These are phyloP conservation scores for Penicillium expansum DNA, from an alignment of 2,329 filamentous ascomycete species.

Conservation along the genomic window DNA sequence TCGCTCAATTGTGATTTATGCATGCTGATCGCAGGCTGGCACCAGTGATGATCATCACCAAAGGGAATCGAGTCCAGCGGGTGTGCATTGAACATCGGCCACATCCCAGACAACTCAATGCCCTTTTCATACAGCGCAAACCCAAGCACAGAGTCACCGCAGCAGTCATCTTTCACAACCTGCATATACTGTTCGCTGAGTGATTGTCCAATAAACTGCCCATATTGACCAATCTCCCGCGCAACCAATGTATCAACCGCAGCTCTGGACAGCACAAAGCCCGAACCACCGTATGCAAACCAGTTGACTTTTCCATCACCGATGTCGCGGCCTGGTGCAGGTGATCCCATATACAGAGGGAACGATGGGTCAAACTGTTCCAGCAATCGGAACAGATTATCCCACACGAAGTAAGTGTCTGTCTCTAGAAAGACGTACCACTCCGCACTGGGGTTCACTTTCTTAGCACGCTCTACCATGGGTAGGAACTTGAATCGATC, in stretches of 20 bases:
- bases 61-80: constrained; percentile 52
- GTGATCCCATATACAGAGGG: constrained; percentile 52
- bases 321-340: constrained; percentile 39
- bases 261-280: constrained; percentile 48
- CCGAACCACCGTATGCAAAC: constrained; percentile 53
- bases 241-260: constrained; percentile 45
- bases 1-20: constrained; percentile 50
- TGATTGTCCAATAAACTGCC: constrained; percentile 43
- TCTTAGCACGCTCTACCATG: constrained; percentile 53
- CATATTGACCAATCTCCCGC: constrained; percentile 15
- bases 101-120: constrained; percentile 48
- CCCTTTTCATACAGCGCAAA: constrained; percentile 48
- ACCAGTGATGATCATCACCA: constrained; percentile 47
- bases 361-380: constrained; percentile 48
- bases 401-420: constrained; percentile 52
- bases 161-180: constrained; percentile 49
- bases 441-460: constrained; percentile 47
- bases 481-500: constrained; percentile 60
- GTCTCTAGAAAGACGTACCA: constrained; percentile 59
- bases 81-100: constrained; percentile 51
- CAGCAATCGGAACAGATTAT: constrained; percentile 50
- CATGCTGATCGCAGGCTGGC: constrained; percentile 51
- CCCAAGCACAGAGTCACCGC: constrained; percentile 54
- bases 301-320: constrained; percentile 27
- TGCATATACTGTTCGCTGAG: constrained; percentile 43